A percentile compares a stretch with the other conserved stretches of the same genome.
These are phyloP conservation scores for Anisogramma anomala DNA, from an alignment of 2,329 filamentous ascomycete genomes.

Conservation along the genomic window DNA sequence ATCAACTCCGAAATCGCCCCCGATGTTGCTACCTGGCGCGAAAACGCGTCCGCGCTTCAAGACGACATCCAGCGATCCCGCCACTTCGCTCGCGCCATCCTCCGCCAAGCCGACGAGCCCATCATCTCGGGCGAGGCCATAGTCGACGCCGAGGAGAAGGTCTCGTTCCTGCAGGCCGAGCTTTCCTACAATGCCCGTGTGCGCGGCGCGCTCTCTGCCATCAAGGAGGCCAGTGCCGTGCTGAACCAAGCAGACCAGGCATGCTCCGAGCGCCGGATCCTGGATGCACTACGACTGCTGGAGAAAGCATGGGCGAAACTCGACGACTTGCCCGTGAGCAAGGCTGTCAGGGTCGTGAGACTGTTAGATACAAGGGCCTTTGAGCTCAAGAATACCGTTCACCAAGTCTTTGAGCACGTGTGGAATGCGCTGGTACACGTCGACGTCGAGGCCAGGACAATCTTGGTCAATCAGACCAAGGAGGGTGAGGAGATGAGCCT, in stretches of 20 bases:
- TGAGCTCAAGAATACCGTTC: conserved; percentile 54
- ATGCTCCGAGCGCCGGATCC: conserved; percentile 40
- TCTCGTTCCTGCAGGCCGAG: conserved; percentile 46
- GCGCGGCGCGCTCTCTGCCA: conserved; percentile 35
- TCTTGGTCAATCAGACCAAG: conserved; percentile 44
- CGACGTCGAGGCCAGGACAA: conserved; percentile 40
- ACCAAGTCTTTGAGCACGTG: conserved; percentile 53
- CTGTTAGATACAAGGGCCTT: conserved; percentile 55
- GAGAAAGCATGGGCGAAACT: conserved; percentile 48
- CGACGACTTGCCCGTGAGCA: conserved; percentile 47
- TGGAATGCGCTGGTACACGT: conserved; percentile 60
- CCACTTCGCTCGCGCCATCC: conserved; percentile 67
- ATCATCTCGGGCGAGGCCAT: conserved; percentile 41
- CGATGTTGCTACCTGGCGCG: conserved; percentile 77
- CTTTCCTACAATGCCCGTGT: conserved; percentile 49
- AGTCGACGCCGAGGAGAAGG: conserved; percentile 41
- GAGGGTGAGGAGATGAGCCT: conserved; percentile 43
- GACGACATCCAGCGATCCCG: conserved; percentile 75
- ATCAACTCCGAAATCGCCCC: conserved; percentile 67
- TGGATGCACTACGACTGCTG: conserved; percentile 46
- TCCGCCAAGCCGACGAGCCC: conserved; percentile 60
- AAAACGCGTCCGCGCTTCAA: conserved; percentile 72
- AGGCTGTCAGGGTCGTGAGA: conserved; percentile 49
- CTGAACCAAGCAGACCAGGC: conserved; percentile 50
- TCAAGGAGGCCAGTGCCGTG: conserved; percentile 48